phyloP scores from a whole-genome alignment of 768 basidiomycete species.

The Suillus brevipes region DNA sequence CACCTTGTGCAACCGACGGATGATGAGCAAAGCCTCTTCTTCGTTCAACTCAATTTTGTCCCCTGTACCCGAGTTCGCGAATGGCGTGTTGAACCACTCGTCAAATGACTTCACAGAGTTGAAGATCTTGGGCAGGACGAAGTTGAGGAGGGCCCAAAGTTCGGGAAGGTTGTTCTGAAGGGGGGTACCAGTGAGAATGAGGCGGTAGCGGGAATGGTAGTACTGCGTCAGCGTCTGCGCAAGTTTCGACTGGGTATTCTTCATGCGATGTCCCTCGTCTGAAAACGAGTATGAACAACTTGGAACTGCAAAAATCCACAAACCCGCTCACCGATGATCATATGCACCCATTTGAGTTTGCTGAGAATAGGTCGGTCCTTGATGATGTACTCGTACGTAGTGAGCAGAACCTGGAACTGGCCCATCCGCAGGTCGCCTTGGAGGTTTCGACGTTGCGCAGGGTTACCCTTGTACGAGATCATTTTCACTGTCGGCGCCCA shows the following conservation, averaged over 20 bases:
- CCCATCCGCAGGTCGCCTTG: slow-evolving; percentile 76
- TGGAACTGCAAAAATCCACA: neutral
- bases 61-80: slow-evolving; percentile 95
- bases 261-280: slow-evolving; percentile 99
- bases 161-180: slow-evolving; percentile 97
- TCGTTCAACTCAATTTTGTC: slow-evolving; percentile 99
- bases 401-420: slow-evolving; percentile 89
- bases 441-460: slow-evolving; percentile 72
- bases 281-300: slow-evolving; percentile 8
- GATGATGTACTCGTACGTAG: slow-evolving; percentile 97
- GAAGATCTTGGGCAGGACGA: slow-evolving; percentile 93
- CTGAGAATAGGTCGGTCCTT: slow-evolving; percentile 89
- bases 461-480: slow-evolving; percentile 92
- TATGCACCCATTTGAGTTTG: slow-evolving; percentile 94
- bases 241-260: slow-evolving; percentile 91
- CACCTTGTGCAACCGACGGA: slow-evolving; percentile 95
- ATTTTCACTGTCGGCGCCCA: slow-evolving; percentile 86
- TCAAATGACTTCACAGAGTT: slow-evolving; percentile 99
- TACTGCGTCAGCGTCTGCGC: slow-evolving; percentile 87
- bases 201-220: slow-evolving; percentile 90
- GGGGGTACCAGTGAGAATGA: slow-evolving; percentile 94
- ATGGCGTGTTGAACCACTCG: slow-evolving; percentile 99
- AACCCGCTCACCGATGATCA: slow-evolving; percentile 79
- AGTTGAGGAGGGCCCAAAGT: slow-evolving; percentile 93
- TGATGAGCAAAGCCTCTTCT: slow-evolving; percentile 98